phyloP scores from a whole-genome alignment of 805 yeast species.

The Scheffersomyces ergatensis region DNA sequence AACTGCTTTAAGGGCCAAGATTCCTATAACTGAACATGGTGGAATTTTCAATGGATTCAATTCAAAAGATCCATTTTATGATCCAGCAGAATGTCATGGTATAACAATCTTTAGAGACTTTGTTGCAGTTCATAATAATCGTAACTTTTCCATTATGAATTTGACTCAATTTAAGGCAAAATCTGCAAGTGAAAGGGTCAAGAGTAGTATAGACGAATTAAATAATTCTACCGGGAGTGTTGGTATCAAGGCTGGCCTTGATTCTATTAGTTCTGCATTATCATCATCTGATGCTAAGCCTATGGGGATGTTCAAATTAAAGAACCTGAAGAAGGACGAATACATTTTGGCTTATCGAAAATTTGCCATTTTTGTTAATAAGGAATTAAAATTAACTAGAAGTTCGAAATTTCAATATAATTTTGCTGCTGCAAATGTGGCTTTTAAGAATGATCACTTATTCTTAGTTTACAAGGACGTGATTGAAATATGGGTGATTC shows the following conservation, averaged over 20 bases:
- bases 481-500: slow-evolving; percentile 65
- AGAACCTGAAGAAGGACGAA: slow-evolving; percentile 40
- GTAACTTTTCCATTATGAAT: slow-evolving; percentile 65
- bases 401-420: slow-evolving; percentile 42
- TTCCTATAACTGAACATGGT: slow-evolving; percentile 55
- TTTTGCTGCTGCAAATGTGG: slow-evolving; percentile 34
- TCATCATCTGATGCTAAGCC: slow-evolving; percentile 46
- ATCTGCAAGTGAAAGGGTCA: slow-evolving; percentile 29
- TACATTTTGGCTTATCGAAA: slow-evolving; percentile 67
- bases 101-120: slow-evolving; percentile 64
- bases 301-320: slow-evolving; percentile 61
- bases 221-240: slow-evolving; percentile 11
- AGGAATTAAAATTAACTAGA: slow-evolving; percentile 52
- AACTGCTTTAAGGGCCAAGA: slow-evolving; percentile 9
- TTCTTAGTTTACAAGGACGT: slow-evolving; percentile 60
- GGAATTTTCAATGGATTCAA: slow-evolving; percentile 40
- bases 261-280: slow-evolving; percentile 38
- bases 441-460: slow-evolving; percentile 31
- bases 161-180: slow-evolving; percentile 57
- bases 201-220: slow-evolving; percentile 28
- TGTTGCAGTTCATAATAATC: slow-evolving; percentile 62
- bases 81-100: slow-evolving; percentile 57
- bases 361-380: slow-evolving; percentile 65
- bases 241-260: slow-evolving; percentile 20
- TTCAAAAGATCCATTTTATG: slow-evolving; percentile 43